Evolutionary conservation across 2,329 filamentous ascomycete species (phyloP).

Genomic region (Leptosphaerulina australis): DNA sequence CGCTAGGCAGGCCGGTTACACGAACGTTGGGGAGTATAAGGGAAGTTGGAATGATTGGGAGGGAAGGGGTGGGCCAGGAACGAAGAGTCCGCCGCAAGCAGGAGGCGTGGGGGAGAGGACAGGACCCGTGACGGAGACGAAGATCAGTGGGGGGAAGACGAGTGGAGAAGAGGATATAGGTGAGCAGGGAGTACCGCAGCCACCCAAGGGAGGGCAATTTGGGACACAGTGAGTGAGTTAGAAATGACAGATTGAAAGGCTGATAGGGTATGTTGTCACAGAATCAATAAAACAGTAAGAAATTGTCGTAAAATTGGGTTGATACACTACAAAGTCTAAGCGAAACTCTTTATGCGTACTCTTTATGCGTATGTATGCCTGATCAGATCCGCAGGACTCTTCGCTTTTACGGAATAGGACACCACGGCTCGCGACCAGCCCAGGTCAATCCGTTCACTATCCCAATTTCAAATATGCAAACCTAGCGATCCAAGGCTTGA

Average conservation of each 20-base stretch:
- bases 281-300: too few relatives aligned
- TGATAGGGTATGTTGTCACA: too few relatives aligned
- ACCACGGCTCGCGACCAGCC: too few relatives aligned
- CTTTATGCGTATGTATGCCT: neutral
- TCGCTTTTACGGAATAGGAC: neutral
- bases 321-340: too few relatives aligned
- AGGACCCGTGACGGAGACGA: constrained; percentile 22
- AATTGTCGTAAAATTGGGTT: too few relatives aligned
- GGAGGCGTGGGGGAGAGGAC: constrained; percentile 30
- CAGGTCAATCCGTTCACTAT: neutral
- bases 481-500: constrained; percentile 46
- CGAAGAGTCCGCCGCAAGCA: constrained; percentile 25
- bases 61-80: constrained; percentile 66
- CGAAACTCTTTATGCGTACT: too few relatives aligned
- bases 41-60: constrained; percentile 87
- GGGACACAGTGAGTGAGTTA: constrained; percentile 21
- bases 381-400: too few relatives aligned
- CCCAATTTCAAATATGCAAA: neutral
- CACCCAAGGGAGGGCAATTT: constrained; percentile 15
- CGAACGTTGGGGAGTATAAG: constrained; percentile 72
- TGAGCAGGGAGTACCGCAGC: constrained; percentile 12
- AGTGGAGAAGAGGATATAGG: constrained; percentile 29
- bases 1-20: constrained; percentile 78
- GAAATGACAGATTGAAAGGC: too few relatives aligned
- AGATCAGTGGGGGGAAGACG: constrained; percentile 13